Base-by-base conservation (phyloP, 2,329 filamentous ascomycete species). In the Paecilomyces dactylethromorphus region DNA sequence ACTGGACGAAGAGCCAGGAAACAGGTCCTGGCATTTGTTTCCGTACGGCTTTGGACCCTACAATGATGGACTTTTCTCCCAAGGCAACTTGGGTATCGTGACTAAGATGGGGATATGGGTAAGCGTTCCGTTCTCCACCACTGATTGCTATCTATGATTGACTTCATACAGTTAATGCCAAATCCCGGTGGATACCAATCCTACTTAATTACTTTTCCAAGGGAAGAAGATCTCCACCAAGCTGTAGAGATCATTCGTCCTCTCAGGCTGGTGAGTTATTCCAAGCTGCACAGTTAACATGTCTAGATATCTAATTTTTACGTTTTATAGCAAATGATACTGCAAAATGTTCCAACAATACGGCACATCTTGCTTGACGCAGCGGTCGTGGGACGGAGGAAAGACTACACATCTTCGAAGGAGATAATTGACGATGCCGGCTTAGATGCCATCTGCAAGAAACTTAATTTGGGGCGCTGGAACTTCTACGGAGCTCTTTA, bases 41-140 rank as follows among this genome's bases (percentile, higher is more conserved):
- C 71, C 74, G 72, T 45, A 45, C 50, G 76, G 77, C 0, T 78
- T 76, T 59, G 76, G 75, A 1, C 76, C 76, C 0, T 67, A 67
- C 31, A 66, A 67, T 15, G 72, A 74, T 56, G 79, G 79, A 1
- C 74, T 84, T 13, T 84, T 84, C 62, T 75, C 78, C 0, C 81
- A 84, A 64, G 78, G 75, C 21, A 82, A 79, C 59, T 73, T 82
- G 12, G 82, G 81, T 32, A 79, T 84, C 35, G 78, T 82, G 6
- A 80, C 79, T 2, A 83, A 84, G 67, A 80, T 84, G 75, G 82
- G 82, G 0, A 76, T 84, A 63, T 78, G 74, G 35, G 35, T 45
- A 5, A 3, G 35, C 24, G 24, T 5, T 45, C 6, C 35, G 4
- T 8, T 45, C 5, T 5, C 18, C 1, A 45, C 15, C n/a, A 15